Evolutionary conservation across 495 filamentous ascomycete genomes (phyloP).

Genomic region (Eremomyces bilateralis): DNA sequence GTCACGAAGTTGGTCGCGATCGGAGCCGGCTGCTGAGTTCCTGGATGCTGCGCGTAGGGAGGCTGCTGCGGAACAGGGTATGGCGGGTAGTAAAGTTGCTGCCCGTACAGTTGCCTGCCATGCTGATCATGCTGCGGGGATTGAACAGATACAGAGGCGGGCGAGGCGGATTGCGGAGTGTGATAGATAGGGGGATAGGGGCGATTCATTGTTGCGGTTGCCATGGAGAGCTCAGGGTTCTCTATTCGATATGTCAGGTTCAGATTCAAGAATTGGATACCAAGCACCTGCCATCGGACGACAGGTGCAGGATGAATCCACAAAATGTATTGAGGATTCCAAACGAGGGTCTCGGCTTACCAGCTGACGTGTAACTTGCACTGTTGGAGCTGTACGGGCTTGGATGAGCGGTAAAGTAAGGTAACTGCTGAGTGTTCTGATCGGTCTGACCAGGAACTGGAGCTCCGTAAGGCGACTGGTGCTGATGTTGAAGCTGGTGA

Average conservation of each 20-base stretch:
- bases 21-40: conserved; percentile 39
- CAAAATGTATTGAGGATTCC: too few relatives aligned
- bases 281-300: too few relatives aligned
- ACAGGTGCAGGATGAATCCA: too few relatives aligned
- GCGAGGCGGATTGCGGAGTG: conserved; percentile 87
- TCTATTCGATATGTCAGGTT: conserved; percentile 26
- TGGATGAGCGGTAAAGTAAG: conserved; percentile 20
- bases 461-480: conserved; percentile 21
- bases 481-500: conserved; percentile 15
- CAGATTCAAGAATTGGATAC: too few relatives aligned
- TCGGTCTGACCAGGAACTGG: conserved; percentile 14
- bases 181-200: conserved; percentile 82
- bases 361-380: conserved; percentile 20
- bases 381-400: conserved; percentile 22
- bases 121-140: conserved; percentile 86
- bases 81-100: conserved; percentile 52
- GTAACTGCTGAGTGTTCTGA: conserved; percentile 15
- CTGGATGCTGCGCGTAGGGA: conserved; percentile 52
- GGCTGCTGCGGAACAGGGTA: conserved; percentile 59
- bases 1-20: conserved; percentile 33
- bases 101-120: conserved; percentile 56
- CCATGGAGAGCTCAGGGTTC: conserved; percentile 83
- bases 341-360: too few relatives aligned
- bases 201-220: conserved; percentile 68
- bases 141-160: conserved; percentile 78